A percentile compares a stretch with the other conserved stretches of the same genome.
These are phyloP conservation scores for Cucurbitaria berberidis DNA, from an alignment of 2,329 filamentous ascomycete species.

Conservation along the genomic window DNA sequence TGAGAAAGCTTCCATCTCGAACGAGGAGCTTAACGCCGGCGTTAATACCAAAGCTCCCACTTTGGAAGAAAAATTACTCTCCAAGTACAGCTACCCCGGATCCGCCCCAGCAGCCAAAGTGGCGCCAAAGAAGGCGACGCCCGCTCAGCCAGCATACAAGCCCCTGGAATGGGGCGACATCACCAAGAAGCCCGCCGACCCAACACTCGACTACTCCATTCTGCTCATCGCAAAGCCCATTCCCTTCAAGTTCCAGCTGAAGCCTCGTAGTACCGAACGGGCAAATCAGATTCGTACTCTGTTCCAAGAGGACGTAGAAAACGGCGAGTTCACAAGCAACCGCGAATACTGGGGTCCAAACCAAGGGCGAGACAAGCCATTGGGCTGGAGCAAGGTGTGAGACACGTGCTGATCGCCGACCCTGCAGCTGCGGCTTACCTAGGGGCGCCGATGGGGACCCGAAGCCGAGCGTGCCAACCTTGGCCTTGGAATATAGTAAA, in stretches of 20 bases:
- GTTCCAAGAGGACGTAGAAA: constrained; percentile 45
- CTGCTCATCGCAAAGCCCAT: constrained; percentile 55
- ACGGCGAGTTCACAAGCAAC: constrained; percentile 48
- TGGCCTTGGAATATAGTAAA: background rate
- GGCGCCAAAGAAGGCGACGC: constrained; percentile 6
- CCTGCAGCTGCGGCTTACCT: constrained; percentile 11
- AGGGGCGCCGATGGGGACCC: constrained; percentile 18
- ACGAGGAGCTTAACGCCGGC: constrained; percentile 46
- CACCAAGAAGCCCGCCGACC: constrained; percentile 43
- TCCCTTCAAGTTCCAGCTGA: constrained; percentile 53
- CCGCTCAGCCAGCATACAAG: constrained; percentile 22
- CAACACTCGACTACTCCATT: constrained; percentile 53
- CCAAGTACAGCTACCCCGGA: constrained; percentile 37
- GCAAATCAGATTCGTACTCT: constrained; percentile 41
- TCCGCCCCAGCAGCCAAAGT: constrained; percentile 12
- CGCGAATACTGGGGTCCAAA: constrained; percentile 50
- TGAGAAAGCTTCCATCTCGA: constrained; percentile 44
- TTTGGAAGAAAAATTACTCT: constrained; percentile 33
- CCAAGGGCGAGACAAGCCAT: constrained; percentile 38
- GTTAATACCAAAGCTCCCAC: constrained; percentile 19
- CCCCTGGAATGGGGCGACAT: constrained; percentile 31
- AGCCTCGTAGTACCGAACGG: constrained; percentile 41
- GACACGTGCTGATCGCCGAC: background rate
- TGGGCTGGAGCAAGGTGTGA: constrained; percentile 48
- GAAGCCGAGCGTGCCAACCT: constrained; percentile 6